These are phyloP conservation scores for Astragalus glycyphyllos DNA, from an alignment of 306 rosid species.

Conservation along the genomic window DNA sequence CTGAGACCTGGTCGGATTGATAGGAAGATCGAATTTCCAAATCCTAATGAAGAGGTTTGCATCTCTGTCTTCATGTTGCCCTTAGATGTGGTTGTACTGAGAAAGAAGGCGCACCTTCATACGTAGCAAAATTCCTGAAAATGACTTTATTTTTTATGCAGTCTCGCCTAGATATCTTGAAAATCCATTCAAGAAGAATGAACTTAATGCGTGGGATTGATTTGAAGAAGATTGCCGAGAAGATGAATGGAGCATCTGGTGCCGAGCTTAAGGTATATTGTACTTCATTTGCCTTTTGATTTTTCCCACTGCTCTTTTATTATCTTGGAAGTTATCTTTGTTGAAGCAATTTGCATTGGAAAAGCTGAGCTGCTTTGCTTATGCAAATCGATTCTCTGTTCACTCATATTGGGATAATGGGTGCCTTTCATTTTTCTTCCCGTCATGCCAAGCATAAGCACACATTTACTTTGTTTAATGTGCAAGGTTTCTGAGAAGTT, in stretches of 20 bases:
- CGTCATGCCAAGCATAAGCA: neutral
- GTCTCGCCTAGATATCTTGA: conserved; percentile 94
- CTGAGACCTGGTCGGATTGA: conserved; percentile 99
- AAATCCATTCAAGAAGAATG: conserved; percentile 99
- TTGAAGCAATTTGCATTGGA: conserved; percentile 6
- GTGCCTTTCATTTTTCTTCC: neutral
- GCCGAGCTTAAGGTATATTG: conserved; percentile 92
- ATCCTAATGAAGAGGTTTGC: conserved; percentile 90
- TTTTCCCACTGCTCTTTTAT: conserved; percentile 17
- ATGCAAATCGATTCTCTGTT: neutral
- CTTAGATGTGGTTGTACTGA: conserved; percentile 28
- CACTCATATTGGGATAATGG: neutral
- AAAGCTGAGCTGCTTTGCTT: neutral
- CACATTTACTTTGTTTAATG: conserved; percentile 4
- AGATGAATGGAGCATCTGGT: conserved; percentile 99
- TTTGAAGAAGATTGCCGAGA: conserved; percentile 96
- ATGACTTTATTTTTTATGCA: conserved; percentile 48
- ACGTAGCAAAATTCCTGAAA: conserved; percentile 16
- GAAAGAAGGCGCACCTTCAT: conserved; percentile 3
- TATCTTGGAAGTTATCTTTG: neutral
- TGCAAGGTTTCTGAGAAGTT: neutral
- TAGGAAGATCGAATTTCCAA: conserved; percentile 96
- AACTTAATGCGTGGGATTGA: conserved; percentile 99
- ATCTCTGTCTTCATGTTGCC: neutral
- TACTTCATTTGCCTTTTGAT: conserved; percentile 11